Percentiles rank a stretch among this genome's conserved stretches.
phyloP scores from a whole-genome alignment of 2,329 filamentous ascomycete genomes.

The Neonectria neomacrospora region DNA sequence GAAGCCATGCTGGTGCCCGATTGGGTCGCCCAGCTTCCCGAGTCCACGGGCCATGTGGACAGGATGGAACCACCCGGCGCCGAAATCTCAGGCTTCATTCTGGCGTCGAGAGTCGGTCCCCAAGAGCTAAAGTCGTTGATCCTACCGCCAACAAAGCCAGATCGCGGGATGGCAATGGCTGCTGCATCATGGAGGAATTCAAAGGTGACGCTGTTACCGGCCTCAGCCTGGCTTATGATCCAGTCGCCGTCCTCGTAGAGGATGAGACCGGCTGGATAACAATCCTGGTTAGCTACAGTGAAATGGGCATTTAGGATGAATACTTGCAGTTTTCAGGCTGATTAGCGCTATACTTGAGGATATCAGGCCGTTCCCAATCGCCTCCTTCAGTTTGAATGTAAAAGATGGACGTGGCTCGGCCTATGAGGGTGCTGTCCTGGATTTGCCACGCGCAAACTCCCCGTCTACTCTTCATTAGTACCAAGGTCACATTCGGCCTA shows the following conservation, averaged over 20 bases:
- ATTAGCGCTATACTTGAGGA: neutral
- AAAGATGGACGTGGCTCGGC: neutral
- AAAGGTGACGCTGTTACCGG: constrained; percentile 12
- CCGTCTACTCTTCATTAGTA: neutral
- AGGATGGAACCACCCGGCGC: constrained; percentile 17
- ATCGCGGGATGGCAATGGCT: neutral
- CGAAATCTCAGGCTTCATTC: constrained; percentile 21
- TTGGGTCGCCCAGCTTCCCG: constrained; percentile 2
- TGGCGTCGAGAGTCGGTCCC: constrained; percentile 22
- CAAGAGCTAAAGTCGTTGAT: constrained; percentile 23
- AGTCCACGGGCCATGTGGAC: neutral
- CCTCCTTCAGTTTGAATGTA: neutral
- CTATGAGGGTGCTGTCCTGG: neutral
- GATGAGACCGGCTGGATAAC: constrained; percentile 7
- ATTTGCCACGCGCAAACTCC: neutral
- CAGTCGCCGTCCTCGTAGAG: constrained; percentile 19
- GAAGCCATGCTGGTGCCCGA: constrained; percentile 26
- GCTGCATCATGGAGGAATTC: constrained; percentile 8
- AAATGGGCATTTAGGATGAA: neutral
- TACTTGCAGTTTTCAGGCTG: neutral
- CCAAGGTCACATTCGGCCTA: neutral
- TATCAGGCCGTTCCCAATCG: neutral
- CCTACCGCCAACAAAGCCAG: constrained; percentile 1
- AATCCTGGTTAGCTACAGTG: neutral
- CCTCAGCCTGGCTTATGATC: constrained; percentile 16